phyloP scores from a whole-genome alignment of 805 yeast species.

The Metahyphopichia silvanorum region DNA sequence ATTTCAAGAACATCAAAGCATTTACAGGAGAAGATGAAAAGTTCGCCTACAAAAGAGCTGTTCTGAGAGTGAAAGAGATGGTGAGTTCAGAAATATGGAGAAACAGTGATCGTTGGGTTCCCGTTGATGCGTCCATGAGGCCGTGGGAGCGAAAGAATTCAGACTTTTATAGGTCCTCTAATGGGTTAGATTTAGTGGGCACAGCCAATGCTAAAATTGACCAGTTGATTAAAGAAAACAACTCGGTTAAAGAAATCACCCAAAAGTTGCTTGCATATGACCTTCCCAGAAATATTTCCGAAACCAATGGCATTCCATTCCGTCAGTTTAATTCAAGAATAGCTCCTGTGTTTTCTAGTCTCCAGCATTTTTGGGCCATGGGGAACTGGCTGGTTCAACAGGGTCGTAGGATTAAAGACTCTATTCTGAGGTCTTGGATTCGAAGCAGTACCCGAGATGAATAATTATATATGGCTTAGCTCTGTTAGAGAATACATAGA shows the following conservation, averaged over 20 bases:
- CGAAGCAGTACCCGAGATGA: constrained; percentile 19
- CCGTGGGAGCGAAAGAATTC: constrained; percentile 46
- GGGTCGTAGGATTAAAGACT: constrained; percentile 48
- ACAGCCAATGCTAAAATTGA: constrained; percentile 7
- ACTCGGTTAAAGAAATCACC: constrained; percentile 7
- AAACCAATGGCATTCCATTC: constrained; percentile 16
- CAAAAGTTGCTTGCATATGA: constrained; percentile 6
- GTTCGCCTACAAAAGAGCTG: constrained; percentile 71
- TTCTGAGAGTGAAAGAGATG: constrained; percentile 62
- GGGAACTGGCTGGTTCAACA: constrained; percentile 53
- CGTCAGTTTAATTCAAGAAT: constrained; percentile 17
- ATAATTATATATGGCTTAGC: constrained; percentile 5
- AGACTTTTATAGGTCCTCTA: not conserved
- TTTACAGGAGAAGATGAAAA: constrained; percentile 78
- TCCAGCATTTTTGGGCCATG: constrained; percentile 65
- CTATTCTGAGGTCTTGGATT: constrained; percentile 56
- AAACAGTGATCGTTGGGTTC: constrained; percentile 47
- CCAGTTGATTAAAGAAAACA: constrained; percentile 6
- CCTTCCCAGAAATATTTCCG: constrained; percentile 24
- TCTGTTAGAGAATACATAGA: constrained; percentile 1
- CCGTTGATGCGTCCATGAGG: constrained; percentile 47
- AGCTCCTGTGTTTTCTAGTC: constrained; percentile 19
- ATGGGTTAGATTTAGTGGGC: not conserved
- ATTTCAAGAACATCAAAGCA: constrained; percentile 48
- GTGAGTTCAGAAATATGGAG: constrained; percentile 54